Evolutionary conservation across 2,329 filamentous ascomycete genomes (phyloP), one percentile per base, ranked within the genome.

Genomic region (Colletotrichum abscissum): DNA sequence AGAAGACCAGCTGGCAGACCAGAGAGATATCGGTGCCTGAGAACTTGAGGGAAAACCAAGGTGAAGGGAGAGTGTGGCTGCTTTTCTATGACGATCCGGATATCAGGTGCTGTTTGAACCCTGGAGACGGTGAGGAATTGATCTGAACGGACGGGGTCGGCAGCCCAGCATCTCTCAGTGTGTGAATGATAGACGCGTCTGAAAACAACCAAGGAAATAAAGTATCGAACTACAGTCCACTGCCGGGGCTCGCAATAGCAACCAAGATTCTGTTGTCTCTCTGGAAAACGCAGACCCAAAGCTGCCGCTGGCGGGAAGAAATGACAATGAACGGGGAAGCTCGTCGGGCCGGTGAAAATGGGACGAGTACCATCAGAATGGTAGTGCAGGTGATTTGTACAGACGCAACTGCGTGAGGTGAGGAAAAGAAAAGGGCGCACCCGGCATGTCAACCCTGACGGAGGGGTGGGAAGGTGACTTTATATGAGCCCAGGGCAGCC

Each of bases 161-260:
- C 60, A 24, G 33, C 26, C 26, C 42, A 28, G 24, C 42, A 19
- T 42, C 14, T 42, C 38, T 19, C 14, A 16, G 54, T 16, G 26
- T 22, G 60, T n/a, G 26, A 63, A 49, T n/a, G 19, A 63, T n/a
- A 19, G n/a, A 49, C 14, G 26, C 24, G 14, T 24, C 14, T 35
- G 12, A 63, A 63, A 63, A 35, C 26, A 63, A 35, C 42, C 60
- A 63, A 63, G 46, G 60, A 63, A 54, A 63, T 54, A 28, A 63
- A 54, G 52, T 54, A 28, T 49, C 42, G 42, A 49, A 19, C 42
- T 49, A 22, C 42, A 49, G 42, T 49, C 42, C 42, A 49, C 42
- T 49, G 19, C 42, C 19, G 8, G 7, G 19, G 42, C 16, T 49
- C 42, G 8, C 19, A n/a, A 11, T n/a, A n/a, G 42, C 42, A 19